Base-by-base conservation (phyloP, 108 stramenopile species). In the Nitzschia putrida region DNA sequence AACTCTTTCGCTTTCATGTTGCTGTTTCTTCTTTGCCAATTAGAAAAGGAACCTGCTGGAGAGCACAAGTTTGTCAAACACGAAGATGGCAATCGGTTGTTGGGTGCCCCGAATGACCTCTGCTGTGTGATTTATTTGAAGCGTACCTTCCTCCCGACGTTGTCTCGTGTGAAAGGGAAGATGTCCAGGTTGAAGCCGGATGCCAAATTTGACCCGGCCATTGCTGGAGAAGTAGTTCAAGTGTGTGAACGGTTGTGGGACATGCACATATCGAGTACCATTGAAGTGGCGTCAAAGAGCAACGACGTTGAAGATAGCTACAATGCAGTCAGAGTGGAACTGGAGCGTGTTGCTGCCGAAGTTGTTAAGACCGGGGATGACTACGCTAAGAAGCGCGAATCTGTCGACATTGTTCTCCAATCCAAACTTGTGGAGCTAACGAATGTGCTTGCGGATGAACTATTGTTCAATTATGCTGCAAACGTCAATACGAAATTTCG, bases 61-160 rank as follows among this genome's bases (percentile, higher is more conserved):
- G 87, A 88, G 49, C 76, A 88, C 57, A 59, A 66, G 59, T 74
- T 78, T 59, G 69, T 65, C 26, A 55, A 86, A 20, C 69, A 79
- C 26, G 83, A 80, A 65, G 53, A 79, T 11, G 81, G 68, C 38
- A 76, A 63, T 42, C 76, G 88, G 38, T 25, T 83, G 2, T 37
- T 77, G 14, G 87, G 86, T 26, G 83, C 86, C 8, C 76, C 80
- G 18, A 80, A 83, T 16, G 83, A 87, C 39, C 61, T 93, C 2
- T 78, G 82, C 50, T 88, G 87, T 71, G 68, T 81, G 0, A 64
- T 93, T 42, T 93, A 84, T 45, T 84, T 93, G 41, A 63, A 68
- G 59, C 58, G 87, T n/a, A 77, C 75, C 10, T 64, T 92, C 51
- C 71, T 83, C 40, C 74, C 80, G 38, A 51, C 66, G 0, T 44